phyloP scores from a whole-genome alignment of 1,139 yeast species.

The Geotrichum cucujoidarum region DNA sequence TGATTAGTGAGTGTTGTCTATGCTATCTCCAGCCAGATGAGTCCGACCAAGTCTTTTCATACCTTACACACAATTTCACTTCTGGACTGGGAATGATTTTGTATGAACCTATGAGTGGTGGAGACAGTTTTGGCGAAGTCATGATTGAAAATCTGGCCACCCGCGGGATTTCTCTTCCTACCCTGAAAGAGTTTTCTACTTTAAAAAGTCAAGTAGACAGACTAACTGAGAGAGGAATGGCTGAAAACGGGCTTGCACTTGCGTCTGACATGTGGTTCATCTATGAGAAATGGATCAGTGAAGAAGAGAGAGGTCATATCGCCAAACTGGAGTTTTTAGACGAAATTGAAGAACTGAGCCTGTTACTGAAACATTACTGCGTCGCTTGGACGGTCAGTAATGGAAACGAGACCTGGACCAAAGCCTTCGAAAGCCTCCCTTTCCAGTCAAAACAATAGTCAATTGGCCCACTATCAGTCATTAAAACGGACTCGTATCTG shows the following conservation, averaged over 20 bases:
- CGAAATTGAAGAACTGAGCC: slow-evolving; percentile 78
- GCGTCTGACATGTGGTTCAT: slow-evolving; percentile 58
- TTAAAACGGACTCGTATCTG: background rate
- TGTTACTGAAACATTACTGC: slow-evolving; percentile 76
- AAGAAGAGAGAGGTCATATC: slow-evolving; percentile 49
- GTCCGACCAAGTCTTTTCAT: slow-evolving; percentile 48
- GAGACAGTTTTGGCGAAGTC: slow-evolving; percentile 72
- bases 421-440: slow-evolving; percentile 2
- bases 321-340: slow-evolving; percentile 71
- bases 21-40: slow-evolving; percentile 67
- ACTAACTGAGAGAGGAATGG: slow-evolving; percentile 26
- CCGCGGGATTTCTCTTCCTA: slow-evolving; percentile 72
- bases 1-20: slow-evolving; percentile 83
- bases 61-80: slow-evolving; percentile 26
- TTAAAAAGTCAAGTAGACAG: slow-evolving; percentile 44
- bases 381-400: slow-evolving; percentile 39
- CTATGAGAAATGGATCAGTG: slow-evolving; percentile 53
- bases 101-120: slow-evolving; percentile 78
- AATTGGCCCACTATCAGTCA: background rate
- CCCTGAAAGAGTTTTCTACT: slow-evolving; percentile 49
- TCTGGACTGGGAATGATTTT: slow-evolving; percentile 44
- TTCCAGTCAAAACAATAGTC: slow-evolving; percentile 4
- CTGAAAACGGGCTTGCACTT: slow-evolving; percentile 24
- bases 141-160: slow-evolving; percentile 69
- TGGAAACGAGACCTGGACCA: slow-evolving; percentile 8